phyloP scores from a whole-genome alignment of 352 stramenopile species.

The Globisporangium irregulare region DNA sequence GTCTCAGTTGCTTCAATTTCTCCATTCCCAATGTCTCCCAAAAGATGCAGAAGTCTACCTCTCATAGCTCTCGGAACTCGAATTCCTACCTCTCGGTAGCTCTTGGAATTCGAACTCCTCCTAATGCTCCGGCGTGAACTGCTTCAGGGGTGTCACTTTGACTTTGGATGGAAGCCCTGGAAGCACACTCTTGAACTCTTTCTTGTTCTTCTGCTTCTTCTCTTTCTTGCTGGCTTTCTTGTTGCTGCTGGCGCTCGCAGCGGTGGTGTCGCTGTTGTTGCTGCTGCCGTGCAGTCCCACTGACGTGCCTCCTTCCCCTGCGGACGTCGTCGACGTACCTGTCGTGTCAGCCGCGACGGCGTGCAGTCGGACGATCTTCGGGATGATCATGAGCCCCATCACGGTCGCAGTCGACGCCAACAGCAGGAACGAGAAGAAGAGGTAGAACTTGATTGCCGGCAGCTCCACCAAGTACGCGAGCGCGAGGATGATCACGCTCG shows the following conservation, averaged over 20 bases:
- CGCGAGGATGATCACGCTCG: not conserved
- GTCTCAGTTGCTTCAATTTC: too few species aligned
- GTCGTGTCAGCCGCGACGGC: not conserved
- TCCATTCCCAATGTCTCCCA: too few species aligned
- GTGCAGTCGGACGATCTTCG: conserved; percentile 14
- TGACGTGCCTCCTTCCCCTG: too few species aligned
- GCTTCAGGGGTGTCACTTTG: not conserved
- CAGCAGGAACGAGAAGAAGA: conserved; percentile 20
- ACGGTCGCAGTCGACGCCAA: conserved; percentile 21
- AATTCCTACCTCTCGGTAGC: too few species aligned
- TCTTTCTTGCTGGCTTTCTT: not conserved
- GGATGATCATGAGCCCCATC: conserved; percentile 28
- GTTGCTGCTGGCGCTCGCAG: not conserved
- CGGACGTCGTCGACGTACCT: not conserved
- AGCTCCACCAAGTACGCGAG: conserved; percentile 27
- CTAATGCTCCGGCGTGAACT: not conserved
- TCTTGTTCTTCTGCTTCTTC: not conserved
- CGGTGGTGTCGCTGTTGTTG: not conserved
- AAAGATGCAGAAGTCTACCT: too few species aligned
- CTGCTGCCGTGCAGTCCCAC: too few species aligned
- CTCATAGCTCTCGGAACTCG: too few species aligned
- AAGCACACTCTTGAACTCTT: not conserved
- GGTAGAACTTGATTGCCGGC: conserved; percentile 19
- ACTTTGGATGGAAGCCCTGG: not conserved
- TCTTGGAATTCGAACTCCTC: too few species aligned